Percentiles rank a stretch among this genome's conserved stretches.
These are phyloP conservation scores for Cladosporium colombiae DNA, from an alignment of 2,329 filamentous ascomycete species.

Conservation along the genomic window DNA sequence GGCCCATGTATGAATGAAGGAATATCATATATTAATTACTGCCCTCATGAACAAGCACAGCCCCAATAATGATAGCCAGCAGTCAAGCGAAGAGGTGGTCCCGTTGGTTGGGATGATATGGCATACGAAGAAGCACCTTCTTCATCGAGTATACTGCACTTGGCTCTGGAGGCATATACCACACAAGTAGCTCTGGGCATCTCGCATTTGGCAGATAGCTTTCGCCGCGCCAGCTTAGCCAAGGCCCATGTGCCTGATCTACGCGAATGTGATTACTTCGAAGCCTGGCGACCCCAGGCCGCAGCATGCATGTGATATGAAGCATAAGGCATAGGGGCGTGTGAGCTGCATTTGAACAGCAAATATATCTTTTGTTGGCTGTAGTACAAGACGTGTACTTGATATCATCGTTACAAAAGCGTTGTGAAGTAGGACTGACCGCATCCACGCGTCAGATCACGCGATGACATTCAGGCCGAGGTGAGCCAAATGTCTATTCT, in stretches of 20 bases:
- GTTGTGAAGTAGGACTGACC: not conserved
- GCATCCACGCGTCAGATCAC: not conserved
- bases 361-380: not conserved
- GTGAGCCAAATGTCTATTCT: not conserved
- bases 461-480: not conserved
- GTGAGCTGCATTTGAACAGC: not conserved
- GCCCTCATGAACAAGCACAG: not conserved
- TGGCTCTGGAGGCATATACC: slow-evolving; percentile 8
- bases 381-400: not conserved
- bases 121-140: slow-evolving; percentile 9
- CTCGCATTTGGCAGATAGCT: not conserved
- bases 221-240: not conserved
- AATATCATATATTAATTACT: not conserved
- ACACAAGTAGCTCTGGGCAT: slow-evolving; percentile 12
- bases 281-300: not conserved
- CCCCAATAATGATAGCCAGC: not conserved
- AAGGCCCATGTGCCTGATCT: slow-evolving; percentile 8
- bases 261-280: not conserved
- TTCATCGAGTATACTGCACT: slow-evolving; percentile 8
- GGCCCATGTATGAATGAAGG: not conserved
- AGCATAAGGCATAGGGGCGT: not conserved
- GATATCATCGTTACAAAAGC: not conserved
- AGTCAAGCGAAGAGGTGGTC: not conserved
- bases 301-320: not conserved
- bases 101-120: not conserved